phyloP scores from a whole-genome alignment of 495 filamentous ascomycete genomes.

The Penicillium crystallinum region DNA sequence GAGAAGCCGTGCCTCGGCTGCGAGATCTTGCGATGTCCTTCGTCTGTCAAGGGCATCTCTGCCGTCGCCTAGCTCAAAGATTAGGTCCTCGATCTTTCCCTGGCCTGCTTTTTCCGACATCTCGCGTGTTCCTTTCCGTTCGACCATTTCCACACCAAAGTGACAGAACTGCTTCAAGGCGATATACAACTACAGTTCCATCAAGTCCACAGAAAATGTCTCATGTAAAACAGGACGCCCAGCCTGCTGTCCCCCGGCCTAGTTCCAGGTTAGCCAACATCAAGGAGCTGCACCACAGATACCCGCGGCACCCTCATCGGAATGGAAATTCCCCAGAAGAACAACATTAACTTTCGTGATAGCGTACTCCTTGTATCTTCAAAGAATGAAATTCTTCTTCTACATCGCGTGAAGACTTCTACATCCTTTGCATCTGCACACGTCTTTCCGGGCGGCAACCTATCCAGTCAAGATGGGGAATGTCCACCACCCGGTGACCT shows the following conservation, averaged over 20 bases:
- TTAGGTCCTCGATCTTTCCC: not conserved
- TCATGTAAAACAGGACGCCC: constrained; percentile 15
- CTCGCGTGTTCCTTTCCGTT: not conserved
- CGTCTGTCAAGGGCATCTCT: not conserved
- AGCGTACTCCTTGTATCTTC: constrained; percentile 85
- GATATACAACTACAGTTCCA: constrained; percentile 7
- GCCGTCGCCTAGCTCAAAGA: constrained; percentile 4
- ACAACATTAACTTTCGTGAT: constrained; percentile 6
- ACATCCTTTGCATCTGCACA: constrained; percentile 85
- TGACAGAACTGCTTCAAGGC: not conserved
- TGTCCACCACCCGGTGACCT: constrained; percentile 42
- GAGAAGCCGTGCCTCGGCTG: not conserved
- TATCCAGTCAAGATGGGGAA: constrained; percentile 62
- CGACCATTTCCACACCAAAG: not conserved
- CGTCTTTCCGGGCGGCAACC: constrained; percentile 93
- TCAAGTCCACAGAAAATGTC: constrained; percentile 15
- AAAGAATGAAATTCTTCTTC: constrained; percentile 77
- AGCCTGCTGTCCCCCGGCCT: constrained; percentile 30
- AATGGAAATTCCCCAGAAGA: not conserved
- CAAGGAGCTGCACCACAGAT: not conserved
- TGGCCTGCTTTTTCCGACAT: not conserved
- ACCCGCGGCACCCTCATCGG: not conserved
- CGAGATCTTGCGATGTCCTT: constrained; percentile 10
- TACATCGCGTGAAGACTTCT: constrained; percentile 78
- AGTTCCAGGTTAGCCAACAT: constrained; percentile 25